Evolutionary conservation across 2,329 filamentous ascomycete genomes (phyloP), one percentile per base, ranked within the genome.

Genomic region (Orbilia ellipsospora): DNA sequence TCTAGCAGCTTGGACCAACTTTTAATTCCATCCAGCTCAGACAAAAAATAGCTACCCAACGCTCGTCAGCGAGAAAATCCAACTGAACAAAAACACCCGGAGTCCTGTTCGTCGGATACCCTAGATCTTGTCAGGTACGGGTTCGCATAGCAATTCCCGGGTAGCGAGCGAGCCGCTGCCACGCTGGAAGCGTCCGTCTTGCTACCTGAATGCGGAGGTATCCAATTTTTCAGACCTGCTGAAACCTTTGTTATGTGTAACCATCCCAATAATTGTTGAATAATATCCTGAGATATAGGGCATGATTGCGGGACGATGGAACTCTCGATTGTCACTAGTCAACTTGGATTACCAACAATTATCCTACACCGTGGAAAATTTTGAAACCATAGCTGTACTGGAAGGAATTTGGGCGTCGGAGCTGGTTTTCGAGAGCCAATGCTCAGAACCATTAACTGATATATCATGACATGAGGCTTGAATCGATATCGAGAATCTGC

Each of bases 71-170:
- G 20, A 31, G 3, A 59, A 44, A 31, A 54, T 36, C 50, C 57
- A 63, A 67, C 63, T 18, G n/a, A 23, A 4, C 23, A 26, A 59
- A 51, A 64, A 64, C 52, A 40, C 18, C 44, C 6, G 55, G 20
- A 36, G 55, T 57, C 36, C 20, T 62, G 63, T 74, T 67, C 63
- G 56, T 52, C 55, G 59, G 10, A 42, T 54, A 56, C 54, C 20
- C 44, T 20, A 28, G 7, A 18, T 75, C 31, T 50, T 51, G 72
- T 61, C 64, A 69, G 72, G 64, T 60, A 69, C 64, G 8, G 18
- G 42, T 54, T 59, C 36, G 36, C 63, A 51, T 31, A 45, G 18
- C 8, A 36, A 18, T 12, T 54, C 42, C 50, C 6, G 50, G 44
- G 48, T 42, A 68, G 63, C 56, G 50, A 62, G 62, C 51, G 44